Evolutionary conservation across 2,329 filamentous ascomycete genomes (phyloP), one percentile per base, ranked within the genome.

Genomic region (Botrytis elliptica): DNA sequence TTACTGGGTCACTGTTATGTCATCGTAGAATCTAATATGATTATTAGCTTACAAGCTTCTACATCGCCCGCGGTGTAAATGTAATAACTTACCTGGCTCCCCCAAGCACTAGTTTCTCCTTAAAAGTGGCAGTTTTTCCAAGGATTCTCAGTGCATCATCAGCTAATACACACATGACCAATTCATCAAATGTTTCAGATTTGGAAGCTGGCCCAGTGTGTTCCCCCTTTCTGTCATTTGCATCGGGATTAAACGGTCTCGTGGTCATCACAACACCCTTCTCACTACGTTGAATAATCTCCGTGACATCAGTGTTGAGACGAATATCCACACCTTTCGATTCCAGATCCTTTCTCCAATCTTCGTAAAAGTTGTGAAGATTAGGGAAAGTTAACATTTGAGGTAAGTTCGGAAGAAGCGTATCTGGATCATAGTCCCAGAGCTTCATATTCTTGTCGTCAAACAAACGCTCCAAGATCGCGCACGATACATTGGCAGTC

Each of bases 381-480:
- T 90, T 88, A 1, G 88, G 88, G 75, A 92, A 92, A 0, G 90
- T 89, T 4, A 91, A 87, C 90, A 92, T 92, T 0, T 87, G 87
- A 0, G 89, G 89, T 59, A 89, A 77, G 74, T 91, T 91, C 1
- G 85, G 86, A 1, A 89, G 79, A 4, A 90, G 81, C 0, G 85
- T 88, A 64, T 87, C 84, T 0, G 84, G 78, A 69, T 89, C 87
- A 75, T 89, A 90, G 42, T 88, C 83, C 88, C 88, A 90, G 14
- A 90, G 83, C 75, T 86, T 86, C 85, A 88, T 88, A 71, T 87
- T 88, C 0, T 87, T 87, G 73, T 88, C 86, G 73, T 88, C 83
- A 69, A 89, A 90, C 0, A 91, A 81, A 7, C 88, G 82, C 79
- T 90, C 88, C 7, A 94, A 84, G 49, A 94, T 89, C 38, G 91